Evolutionary conservation across 768 basidiomycete species (phyloP).

Genomic region (Rhizopogon rudus): DNA sequence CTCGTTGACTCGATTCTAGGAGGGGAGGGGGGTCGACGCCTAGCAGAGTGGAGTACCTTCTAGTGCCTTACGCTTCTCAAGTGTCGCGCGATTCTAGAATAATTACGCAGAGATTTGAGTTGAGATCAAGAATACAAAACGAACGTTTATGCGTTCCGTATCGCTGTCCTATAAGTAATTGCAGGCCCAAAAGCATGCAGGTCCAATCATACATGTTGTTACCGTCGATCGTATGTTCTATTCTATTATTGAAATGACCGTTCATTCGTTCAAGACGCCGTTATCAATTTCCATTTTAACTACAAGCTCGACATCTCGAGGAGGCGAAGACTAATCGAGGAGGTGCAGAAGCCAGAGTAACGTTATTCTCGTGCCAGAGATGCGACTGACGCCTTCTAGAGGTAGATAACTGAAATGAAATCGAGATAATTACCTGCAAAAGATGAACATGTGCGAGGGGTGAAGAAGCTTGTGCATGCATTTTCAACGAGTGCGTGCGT

Average conservation of each 20-base stretch:
- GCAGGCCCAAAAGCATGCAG: not conserved
- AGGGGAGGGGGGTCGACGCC: not conserved
- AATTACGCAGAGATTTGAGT: not conserved
- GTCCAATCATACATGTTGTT: not conserved
- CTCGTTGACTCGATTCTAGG: not conserved
- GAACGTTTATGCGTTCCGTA: not conserved
- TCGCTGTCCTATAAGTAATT: not conserved
- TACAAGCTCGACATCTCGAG: too few relatives aligned
- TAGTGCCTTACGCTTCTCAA: not conserved
- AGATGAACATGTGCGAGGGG: too few relatives aligned
- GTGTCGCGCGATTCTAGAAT: not conserved
- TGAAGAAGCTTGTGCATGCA: too few relatives aligned
- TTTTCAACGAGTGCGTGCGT: too few relatives aligned
- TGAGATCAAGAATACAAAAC: not conserved
- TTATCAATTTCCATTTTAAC: too few relatives aligned
- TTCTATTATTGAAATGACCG: not conserved
- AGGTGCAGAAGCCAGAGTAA: too few relatives aligned
- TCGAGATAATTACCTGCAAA: too few relatives aligned
- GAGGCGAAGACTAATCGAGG: too few relatives aligned
- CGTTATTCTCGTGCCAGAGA: too few relatives aligned
- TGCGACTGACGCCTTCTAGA: too few relatives aligned
- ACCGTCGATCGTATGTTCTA: not conserved
- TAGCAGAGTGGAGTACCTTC: not conserved
- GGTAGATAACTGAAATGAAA: too few relatives aligned
- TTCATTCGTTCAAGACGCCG: too few relatives aligned